Percentiles rank a stretch among this genome's conserved stretches.
These are phyloP conservation scores for Brassica balearica DNA, from an alignment of 441 rosid species.

Conservation along the genomic window DNA sequence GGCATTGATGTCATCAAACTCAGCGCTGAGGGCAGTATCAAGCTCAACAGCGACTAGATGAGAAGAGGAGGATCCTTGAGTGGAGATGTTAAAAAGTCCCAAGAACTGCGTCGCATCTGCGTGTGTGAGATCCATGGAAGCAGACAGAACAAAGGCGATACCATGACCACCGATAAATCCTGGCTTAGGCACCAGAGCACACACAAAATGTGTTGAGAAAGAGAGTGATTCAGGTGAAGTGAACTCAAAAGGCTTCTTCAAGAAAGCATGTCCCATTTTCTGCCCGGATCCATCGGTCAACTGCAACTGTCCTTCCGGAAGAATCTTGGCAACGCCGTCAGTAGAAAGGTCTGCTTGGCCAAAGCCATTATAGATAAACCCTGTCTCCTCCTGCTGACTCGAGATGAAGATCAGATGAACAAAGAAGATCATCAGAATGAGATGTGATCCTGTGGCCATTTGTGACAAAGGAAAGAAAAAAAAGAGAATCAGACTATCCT, in stretches of 20 bases:
- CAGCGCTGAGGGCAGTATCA: constrained; percentile 51
- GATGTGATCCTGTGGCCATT: constrained; percentile 26
- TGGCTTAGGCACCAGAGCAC: constrained; percentile 49
- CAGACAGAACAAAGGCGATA: constrained; percentile 61
- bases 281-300: constrained; percentile 49
- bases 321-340: constrained; percentile 49
- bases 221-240: constrained; percentile 43
- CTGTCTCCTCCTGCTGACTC: constrained; percentile 34
- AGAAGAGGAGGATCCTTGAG: constrained; percentile 46
- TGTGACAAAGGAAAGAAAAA: background rate
- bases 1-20: constrained; percentile 43
- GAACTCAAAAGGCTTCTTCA: constrained; percentile 44
- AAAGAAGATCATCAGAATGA: constrained; percentile 29
- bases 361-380: constrained; percentile 54
- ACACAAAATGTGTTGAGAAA: constrained; percentile 63
- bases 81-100: constrained; percentile 56
- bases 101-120: constrained; percentile 45
- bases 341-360: constrained; percentile 43
- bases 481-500: constrained; percentile 12
- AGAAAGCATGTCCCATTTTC: constrained; percentile 58
- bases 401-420: constrained; percentile 30
- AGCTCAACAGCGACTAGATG: constrained; percentile 65
- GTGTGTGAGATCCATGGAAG: constrained; percentile 46
- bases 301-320: constrained; percentile 49
- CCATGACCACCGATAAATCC: constrained; percentile 55